Conservation (phyloP, 2,329 filamentous ascomycete species). For the Diplocarpon rosae region DNA sequence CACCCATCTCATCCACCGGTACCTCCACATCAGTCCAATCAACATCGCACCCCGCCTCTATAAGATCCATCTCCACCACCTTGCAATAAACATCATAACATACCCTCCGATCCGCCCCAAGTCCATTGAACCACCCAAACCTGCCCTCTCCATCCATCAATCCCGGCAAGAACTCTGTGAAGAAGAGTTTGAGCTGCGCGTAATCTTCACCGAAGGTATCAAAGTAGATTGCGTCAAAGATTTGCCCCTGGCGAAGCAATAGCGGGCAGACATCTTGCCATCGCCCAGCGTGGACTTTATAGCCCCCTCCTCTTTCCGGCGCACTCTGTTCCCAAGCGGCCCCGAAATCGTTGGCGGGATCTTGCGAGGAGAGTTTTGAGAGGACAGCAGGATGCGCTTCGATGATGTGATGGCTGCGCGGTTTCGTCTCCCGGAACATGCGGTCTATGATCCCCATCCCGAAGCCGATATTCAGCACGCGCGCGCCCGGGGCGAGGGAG, state of each 20-base stretch:
- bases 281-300: conserved; percentile 58
- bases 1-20: conserved; percentile 51
- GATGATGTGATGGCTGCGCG: conserved; percentile 68
- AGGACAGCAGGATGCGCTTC: conserved; percentile 76
- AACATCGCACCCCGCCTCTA: conserved; percentile 80
- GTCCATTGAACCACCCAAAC: conserved; percentile 83
- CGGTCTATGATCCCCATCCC: conserved; percentile 83
- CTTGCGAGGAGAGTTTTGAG: conserved; percentile 39
- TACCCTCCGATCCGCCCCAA: conserved; percentile 83
- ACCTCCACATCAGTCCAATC: conserved; percentile 74
- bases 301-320: conserved; percentile 47
- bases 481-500: conserved; percentile 40
- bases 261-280: conserved; percentile 74
- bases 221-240: conserved; percentile 88
- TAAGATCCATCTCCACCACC: conserved; percentile 82
- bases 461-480: conserved; percentile 77
- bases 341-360: conserved; percentile 35
- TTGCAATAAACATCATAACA: conserved; percentile 95
- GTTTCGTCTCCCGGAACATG: conserved; percentile 59
- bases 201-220: conserved; percentile 98
- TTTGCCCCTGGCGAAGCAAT: conserved; percentile 55
- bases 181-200: conserved; percentile 71
- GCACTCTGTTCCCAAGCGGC: conserved; percentile 41
- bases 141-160: conserved; percentile 61
- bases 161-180: conserved; percentile 74